phyloP scores from a whole-genome alignment of 2,329 filamentous ascomycete species.

The Botrytis galanthina region DNA sequence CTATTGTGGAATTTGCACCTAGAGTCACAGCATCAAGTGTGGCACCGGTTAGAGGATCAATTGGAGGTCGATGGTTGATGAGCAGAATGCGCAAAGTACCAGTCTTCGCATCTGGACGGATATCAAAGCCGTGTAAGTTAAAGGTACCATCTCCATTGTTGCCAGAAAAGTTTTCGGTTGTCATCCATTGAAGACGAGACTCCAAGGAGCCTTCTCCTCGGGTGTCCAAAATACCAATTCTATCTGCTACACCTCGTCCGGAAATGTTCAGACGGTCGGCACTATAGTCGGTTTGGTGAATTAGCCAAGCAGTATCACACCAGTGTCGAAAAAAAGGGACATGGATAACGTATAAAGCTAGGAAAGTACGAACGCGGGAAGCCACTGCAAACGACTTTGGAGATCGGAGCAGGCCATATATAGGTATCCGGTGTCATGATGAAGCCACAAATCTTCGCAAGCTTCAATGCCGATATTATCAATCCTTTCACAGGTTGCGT shows the following conservation, averaged over 20 bases:
- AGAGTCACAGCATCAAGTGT: conserved; percentile 35
- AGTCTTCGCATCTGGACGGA: conserved; percentile 31
- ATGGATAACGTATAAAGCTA: background rate
- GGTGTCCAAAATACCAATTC: conserved; percentile 34
- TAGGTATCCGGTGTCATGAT: conserved; percentile 32
- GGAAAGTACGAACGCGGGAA: conserved; percentile 32
- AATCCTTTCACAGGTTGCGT: conserved; percentile 32
- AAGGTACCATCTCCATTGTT: conserved; percentile 34
- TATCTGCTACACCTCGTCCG: conserved; percentile 29
- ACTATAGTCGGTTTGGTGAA: conserved; percentile 20
- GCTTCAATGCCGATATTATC: conserved; percentile 32
- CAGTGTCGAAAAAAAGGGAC: background rate
- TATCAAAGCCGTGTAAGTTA: conserved; percentile 40
- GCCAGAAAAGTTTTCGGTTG: conserved; percentile 29
- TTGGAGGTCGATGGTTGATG: conserved; percentile 40
- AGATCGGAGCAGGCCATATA: conserved; percentile 36
- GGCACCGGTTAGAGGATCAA: conserved; percentile 37
- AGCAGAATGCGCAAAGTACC: conserved; percentile 37
- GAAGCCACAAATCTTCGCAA: conserved; percentile 38
- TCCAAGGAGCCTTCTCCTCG: conserved; percentile 28
- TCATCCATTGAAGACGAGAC: conserved; percentile 31
- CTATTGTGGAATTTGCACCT: conserved; percentile 42
- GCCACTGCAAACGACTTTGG: conserved; percentile 30
- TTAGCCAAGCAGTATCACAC: background rate
- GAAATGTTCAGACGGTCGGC: conserved; percentile 31